Evolutionary conservation across 1,139 yeast genomes (phyloP).

Genomic region (Magnusiomyces magnusii): DNA sequence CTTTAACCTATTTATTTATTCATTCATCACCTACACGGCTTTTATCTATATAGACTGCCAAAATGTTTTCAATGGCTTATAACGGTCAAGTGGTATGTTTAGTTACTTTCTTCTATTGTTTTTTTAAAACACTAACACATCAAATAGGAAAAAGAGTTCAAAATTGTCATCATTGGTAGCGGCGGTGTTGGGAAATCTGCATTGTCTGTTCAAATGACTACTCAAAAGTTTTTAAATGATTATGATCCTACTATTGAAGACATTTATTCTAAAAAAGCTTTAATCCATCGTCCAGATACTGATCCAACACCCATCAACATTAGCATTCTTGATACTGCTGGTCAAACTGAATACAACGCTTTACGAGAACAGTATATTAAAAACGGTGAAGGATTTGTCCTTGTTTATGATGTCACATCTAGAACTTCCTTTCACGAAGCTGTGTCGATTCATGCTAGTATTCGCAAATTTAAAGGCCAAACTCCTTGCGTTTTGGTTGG

Average conservation of each 20-base stretch:
- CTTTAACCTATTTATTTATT: too few species aligned
- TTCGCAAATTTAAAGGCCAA: slow-evolving; percentile 64
- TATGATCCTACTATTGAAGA: slow-evolving; percentile 91
- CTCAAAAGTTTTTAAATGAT: slow-evolving; percentile 53
- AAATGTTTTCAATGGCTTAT: not conserved
- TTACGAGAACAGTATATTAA: slow-evolving; percentile 82
- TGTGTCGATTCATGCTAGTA: slow-evolving; percentile 72
- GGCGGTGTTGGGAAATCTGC: slow-evolving; percentile 98
- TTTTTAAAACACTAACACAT: not conserved
- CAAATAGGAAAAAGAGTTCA: slow-evolving; percentile 40
- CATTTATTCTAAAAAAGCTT: slow-evolving; percentile 43
- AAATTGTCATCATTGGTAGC: slow-evolving; percentile 91
- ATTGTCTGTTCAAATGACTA: slow-evolving; percentile 62
- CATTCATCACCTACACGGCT: too few species aligned
- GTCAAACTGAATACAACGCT: slow-evolving; percentile 86
- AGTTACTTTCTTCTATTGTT: not conserved
- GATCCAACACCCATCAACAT: slow-evolving; percentile 68
- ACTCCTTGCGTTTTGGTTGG: slow-evolving; percentile 37
- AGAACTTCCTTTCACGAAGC: slow-evolving; percentile 74
- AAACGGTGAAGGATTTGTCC: slow-evolving; percentile 43
- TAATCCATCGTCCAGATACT: slow-evolving; percentile 48
- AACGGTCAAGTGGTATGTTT: not conserved
- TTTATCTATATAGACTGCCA: too few species aligned
- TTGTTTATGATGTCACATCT: slow-evolving; percentile 75
- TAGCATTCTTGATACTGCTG: slow-evolving; percentile 86